Percentiles rank a stretch among this genome's conserved stretches.
phyloP scores from a whole-genome alignment of 306 rosid species.

The Sechiopsis laciniata region DNA sequence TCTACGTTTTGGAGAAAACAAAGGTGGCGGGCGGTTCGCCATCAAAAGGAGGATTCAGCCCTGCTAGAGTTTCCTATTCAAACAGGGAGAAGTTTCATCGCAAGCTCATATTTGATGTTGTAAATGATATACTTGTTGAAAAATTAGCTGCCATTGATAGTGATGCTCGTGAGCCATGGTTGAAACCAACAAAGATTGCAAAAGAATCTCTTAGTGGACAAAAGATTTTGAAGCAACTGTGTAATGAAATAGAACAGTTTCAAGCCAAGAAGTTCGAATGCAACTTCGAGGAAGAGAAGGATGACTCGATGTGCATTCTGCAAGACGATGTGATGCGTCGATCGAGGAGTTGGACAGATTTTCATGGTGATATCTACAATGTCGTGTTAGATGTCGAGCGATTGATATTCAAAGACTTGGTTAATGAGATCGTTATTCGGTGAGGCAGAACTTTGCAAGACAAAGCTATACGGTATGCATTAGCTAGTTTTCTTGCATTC shows the following conservation, averaged over 20 bases:
- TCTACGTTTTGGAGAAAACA: conserved; percentile 82
- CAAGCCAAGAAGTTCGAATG: conserved; percentile 45
- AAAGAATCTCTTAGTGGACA: conserved; percentile 60
- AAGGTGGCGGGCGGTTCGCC: conserved; percentile 61
- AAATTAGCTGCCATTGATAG: conserved; percentile 37
- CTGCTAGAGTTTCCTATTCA: conserved; percentile 28
- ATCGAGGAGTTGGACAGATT: conserved; percentile 55
- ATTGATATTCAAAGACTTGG: conserved; percentile 67
- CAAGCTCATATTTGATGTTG: conserved; percentile 73
- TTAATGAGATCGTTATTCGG: conserved; percentile 51
- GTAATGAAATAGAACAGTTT: conserved; percentile 55
- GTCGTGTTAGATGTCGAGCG: conserved; percentile 68
- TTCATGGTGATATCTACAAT: conserved; percentile 49
- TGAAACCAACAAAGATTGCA: conserved; percentile 45
- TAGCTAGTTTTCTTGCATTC: not conserved
- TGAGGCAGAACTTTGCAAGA: not conserved
- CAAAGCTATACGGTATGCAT: not conserved
- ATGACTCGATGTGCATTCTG: conserved; percentile 43
- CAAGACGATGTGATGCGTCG: conserved; percentile 53
- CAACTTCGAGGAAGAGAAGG: conserved; percentile 44
- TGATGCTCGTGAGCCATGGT: conserved; percentile 46
- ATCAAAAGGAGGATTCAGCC: conserved; percentile 43
- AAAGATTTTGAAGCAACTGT: conserved; percentile 74
- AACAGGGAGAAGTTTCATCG: conserved; percentile 48
- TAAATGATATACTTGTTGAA: conserved; percentile 61